These are phyloP conservation scores for Chaetoscypha palmicola DNA, from an alignment of 2,329 filamentous ascomycete species.

Conservation along the genomic window DNA sequence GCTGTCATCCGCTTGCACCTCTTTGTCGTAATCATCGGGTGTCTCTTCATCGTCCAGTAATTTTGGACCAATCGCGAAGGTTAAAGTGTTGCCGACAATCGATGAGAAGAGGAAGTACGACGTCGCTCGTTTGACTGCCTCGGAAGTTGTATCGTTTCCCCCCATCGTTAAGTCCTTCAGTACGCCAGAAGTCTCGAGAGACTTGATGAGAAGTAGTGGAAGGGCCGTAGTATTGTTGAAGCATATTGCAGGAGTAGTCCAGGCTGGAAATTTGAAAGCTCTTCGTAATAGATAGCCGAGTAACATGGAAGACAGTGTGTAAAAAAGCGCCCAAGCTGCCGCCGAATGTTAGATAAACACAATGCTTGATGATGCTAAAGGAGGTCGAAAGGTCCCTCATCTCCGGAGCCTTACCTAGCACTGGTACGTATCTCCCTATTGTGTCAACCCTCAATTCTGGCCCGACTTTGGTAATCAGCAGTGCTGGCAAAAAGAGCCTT, in stretches of 20 bases:
- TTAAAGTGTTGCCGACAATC: slow-evolving; percentile 54
- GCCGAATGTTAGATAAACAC: too few species aligned
- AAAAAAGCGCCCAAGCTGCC: slow-evolving; percentile 44
- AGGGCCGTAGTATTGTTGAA: slow-evolving; percentile 53
- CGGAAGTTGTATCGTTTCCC: slow-evolving; percentile 35
- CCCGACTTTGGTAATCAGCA: slow-evolving; percentile 47
- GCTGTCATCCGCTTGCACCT: slow-evolving; percentile 16
- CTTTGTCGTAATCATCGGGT: slow-evolving; percentile 24
- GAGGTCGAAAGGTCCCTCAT: too few species aligned
- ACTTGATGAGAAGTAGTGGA: slow-evolving; percentile 43
- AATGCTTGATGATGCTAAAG: too few species aligned
- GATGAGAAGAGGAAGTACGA: slow-evolving; percentile 60
- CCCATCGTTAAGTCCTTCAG: slow-evolving; percentile 40
- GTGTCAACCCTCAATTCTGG: slow-evolving; percentile 42
- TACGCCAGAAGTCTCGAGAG: slow-evolving; percentile 40
- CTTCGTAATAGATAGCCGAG: slow-evolving; percentile 39
- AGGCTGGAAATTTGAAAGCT: slow-evolving; percentile 42
- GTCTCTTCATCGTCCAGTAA: slow-evolving; percentile 38
- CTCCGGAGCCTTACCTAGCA: slow-evolving; percentile 36
- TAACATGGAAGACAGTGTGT: slow-evolving; percentile 42
- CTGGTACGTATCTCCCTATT: slow-evolving; percentile 40
- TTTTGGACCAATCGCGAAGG: slow-evolving; percentile 54
- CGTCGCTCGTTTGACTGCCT: slow-evolving; percentile 50
- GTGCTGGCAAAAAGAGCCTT: slow-evolving; percentile 44
- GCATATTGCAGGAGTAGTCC: slow-evolving; percentile 46